A percentile compares a stretch with the other conserved stretches of the same genome.
Evolutionary conservation across 2,329 filamentous ascomycete species (phyloP).

Genomic region (Cytospora piceae): DNA sequence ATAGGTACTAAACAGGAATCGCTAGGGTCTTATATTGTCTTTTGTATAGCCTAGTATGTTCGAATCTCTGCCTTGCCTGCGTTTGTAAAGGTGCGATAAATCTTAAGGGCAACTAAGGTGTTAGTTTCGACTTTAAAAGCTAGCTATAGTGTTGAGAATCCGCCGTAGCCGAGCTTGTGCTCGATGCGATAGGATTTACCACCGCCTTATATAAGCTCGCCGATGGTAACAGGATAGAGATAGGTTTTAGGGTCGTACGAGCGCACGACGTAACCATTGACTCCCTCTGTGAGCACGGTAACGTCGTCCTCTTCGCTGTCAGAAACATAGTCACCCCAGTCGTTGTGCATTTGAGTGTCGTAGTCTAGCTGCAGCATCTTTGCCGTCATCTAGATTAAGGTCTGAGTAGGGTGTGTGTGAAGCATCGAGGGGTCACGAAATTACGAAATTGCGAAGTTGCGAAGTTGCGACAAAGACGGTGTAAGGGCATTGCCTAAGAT

Average conservation of each 20-base stretch:
- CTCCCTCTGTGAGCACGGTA: neutral
- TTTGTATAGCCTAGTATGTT: neutral
- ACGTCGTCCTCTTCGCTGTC: neutral
- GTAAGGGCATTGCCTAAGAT: too few relatives aligned
- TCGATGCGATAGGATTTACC: constrained; percentile 7
- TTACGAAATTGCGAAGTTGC: too few relatives aligned
- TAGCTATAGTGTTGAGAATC: constrained; percentile 7
- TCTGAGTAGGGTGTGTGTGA: neutral
- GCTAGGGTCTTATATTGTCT: neutral
- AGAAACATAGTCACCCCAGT: constrained; percentile 4
- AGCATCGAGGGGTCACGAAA: too few relatives aligned
- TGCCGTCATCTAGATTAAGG: neutral
- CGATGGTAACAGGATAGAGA: constrained; percentile 5
- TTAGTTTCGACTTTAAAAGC: constrained; percentile 2
- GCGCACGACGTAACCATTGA: neutral
- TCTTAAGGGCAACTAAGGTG: constrained; percentile 10
- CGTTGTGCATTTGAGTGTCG: neutral
- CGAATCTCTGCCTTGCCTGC: constrained; percentile 7
- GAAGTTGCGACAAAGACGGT: too few relatives aligned
- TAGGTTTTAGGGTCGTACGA: neutral
- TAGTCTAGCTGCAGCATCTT: neutral
- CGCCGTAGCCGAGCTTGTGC: constrained; percentile 1
- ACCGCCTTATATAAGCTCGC: constrained; percentile 5
- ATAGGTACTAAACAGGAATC: neutral
- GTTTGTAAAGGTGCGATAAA: constrained; percentile 3